Percentiles rank a stretch among this genome's conserved stretches.
Conservation (phyloP, 495 filamentous ascomycete species). For the Hypoxylon crocopeplum region DNA sequence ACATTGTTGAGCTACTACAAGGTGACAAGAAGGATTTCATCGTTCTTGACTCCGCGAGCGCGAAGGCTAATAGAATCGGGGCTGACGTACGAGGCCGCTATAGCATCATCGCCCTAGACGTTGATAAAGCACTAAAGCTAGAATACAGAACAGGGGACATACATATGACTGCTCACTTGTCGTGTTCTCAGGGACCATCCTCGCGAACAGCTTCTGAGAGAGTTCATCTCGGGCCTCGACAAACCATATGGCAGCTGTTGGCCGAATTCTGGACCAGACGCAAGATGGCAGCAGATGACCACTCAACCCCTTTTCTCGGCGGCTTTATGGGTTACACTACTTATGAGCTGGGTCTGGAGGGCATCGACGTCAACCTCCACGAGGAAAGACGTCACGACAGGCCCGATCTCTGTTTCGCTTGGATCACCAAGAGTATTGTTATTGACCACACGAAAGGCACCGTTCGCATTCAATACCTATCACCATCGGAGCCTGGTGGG, state of each 20-base stretch:
- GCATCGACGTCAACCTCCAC: constrained; percentile 56
- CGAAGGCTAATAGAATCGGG: constrained; percentile 42
- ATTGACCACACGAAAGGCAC: constrained; percentile 71
- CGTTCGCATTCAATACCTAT: constrained; percentile 71
- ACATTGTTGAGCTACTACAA: constrained; percentile 57
- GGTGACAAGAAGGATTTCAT: constrained; percentile 51
- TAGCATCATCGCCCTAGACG: constrained; percentile 71
- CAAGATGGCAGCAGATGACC: constrained; percentile 45
- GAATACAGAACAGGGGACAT: constrained; percentile 58
- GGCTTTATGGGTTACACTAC: constrained; percentile 90
- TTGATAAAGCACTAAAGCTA: constrained; percentile 57
- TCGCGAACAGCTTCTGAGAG: constrained; percentile 25
- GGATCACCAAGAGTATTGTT: constrained; percentile 80
- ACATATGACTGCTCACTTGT: constrained; percentile 41
- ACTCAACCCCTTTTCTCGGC: constrained; percentile 75
- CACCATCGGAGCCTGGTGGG: constrained; percentile 41
- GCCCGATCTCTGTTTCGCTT: constrained; percentile 78
- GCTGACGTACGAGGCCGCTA: constrained; percentile 64
- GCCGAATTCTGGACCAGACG: constrained; percentile 62
- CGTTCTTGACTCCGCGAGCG: constrained; percentile 63
- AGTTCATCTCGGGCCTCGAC: constrained; percentile 40
- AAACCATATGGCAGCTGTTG: constrained; percentile 63
- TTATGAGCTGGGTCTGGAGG: constrained; percentile 81
- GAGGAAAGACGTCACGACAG: constrained; percentile 50
- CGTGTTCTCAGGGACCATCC: not conserved